A percentile compares a stretch with the other conserved stretches of the same genome.
Evolutionary conservation across 2,329 filamentous ascomycete species (phyloP).

Genomic region (Setomelanomma holmii): DNA sequence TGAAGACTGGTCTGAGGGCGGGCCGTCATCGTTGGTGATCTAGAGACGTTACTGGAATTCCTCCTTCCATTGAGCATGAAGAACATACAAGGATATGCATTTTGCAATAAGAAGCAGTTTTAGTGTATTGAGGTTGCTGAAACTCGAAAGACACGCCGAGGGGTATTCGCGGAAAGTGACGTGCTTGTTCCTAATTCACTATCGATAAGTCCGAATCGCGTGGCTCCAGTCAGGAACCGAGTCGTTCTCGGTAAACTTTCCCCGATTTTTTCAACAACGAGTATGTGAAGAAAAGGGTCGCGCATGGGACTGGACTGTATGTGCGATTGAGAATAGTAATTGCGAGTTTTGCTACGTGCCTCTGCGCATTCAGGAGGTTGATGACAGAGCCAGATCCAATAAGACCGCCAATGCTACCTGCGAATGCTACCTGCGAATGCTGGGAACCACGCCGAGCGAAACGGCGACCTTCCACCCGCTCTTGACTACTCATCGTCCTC

Average conservation of each 20-base stretch:
- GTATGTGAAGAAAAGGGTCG: no score
- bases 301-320: no score
- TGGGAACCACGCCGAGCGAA: background rate
- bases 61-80: background rate
- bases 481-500: no score
- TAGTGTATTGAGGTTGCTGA: conserved; percentile 13
- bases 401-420: background rate
- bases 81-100: conserved; percentile 51
- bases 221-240: conserved; percentile 20
- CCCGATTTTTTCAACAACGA: no score
- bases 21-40: conserved; percentile 61
- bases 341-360: background rate
- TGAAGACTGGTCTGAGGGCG: conserved; percentile 57
- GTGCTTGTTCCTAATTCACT: conserved; percentile 30
- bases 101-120: conserved; percentile 9
- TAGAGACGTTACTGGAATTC: conserved; percentile 25
- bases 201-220: conserved; percentile 30
- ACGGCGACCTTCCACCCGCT: no score
- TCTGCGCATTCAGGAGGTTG: background rate
- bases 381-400: no score
- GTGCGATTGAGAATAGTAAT: background rate
- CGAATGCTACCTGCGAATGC: background rate
- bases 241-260: conserved; percentile 3
- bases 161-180: conserved; percentile 23
- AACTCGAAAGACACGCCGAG: conserved; percentile 14